Evolutionary conservation across 768 basidiomycete genomes (phyloP), one percentile per base, ranked within the genome.

Genomic region (Leucogyrophana mollusca): DNA sequence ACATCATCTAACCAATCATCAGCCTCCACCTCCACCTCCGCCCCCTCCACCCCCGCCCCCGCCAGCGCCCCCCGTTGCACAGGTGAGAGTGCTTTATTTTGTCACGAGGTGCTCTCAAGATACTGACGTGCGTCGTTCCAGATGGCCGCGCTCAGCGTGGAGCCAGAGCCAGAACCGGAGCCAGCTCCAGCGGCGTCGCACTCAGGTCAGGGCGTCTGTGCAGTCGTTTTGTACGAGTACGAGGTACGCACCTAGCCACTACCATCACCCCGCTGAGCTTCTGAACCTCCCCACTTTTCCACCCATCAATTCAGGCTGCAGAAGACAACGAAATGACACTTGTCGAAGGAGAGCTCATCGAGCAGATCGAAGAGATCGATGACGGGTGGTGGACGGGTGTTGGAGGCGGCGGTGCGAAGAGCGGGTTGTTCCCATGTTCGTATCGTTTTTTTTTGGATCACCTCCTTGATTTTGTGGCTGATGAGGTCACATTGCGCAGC

Each of bases 311-410:
- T 18, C 45, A 87, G 82, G 88, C 87, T 13, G 73, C 82, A 9
- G 90, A 92, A 66, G 88, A 92, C 50, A 93, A 93, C 57, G 94
- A 97, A 61, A 82, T 97, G 71, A 64, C 64, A 46, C 74, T 96
- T 18, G 53, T 70, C 1, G 93, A 95, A 62, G 90, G 91, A 36
- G 90, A 94, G 58, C 65, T 83, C 27, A 81, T 96, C 40, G 81
- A 86, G 46, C 79, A 87, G 52, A 82, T 95, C 38, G 89, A 93
- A 65, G 83, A 90, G 65, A 66, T 90, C 13, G 90, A 87, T 54
- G 88, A 90, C 55, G 89, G 90, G 5, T 98, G 94, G 94, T 96
- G 94, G 94, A 78, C 73, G 47, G 94, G 91, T 17, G 72, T 82
- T 40, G 84, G 83, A 23, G 67, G 73, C 34, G 77, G 73, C 18